phyloP scores from a whole-genome alignment of 306 rosid genomes.

The Fragaria vesca region DNA sequence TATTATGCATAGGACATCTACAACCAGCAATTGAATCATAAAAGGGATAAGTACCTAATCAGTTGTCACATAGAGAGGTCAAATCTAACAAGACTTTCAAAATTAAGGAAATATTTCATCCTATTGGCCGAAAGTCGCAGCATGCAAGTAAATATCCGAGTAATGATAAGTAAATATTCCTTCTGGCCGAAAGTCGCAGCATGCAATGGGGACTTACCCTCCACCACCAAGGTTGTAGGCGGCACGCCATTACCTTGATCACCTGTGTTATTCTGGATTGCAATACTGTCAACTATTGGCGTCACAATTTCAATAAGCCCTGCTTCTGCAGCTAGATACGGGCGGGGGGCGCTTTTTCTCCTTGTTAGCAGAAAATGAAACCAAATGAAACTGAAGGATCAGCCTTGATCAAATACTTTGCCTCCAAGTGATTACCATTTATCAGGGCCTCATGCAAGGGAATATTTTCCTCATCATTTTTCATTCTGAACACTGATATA shows the following conservation, averaged over 20 bases:
- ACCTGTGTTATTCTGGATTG: neutral
- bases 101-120: neutral
- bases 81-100: neutral
- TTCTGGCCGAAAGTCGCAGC: neutral
- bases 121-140: too few relatives aligned
- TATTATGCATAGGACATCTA: neutral
- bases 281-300: neutral
- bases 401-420: neutral
- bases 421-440: neutral
- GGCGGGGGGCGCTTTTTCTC: slow-evolving; percentile 4
- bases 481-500: neutral
- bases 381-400: neutral
- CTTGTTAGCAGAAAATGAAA: neutral
- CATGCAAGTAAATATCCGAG: too few relatives aligned
- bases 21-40: neutral
- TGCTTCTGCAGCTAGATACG: slow-evolving; percentile 23
- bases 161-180: neutral
- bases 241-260: neutral
- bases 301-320: neutral
- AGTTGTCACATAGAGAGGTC: neutral
- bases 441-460: slow-evolving; percentile 31
- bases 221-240: neutral
- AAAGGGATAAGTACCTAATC: neutral
- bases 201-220: neutral
- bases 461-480: slow-evolving; percentile 20